Evolutionary conservation across 2,329 filamentous ascomycete genomes (phyloP).

Genomic region (Diplodia corticola): DNA sequence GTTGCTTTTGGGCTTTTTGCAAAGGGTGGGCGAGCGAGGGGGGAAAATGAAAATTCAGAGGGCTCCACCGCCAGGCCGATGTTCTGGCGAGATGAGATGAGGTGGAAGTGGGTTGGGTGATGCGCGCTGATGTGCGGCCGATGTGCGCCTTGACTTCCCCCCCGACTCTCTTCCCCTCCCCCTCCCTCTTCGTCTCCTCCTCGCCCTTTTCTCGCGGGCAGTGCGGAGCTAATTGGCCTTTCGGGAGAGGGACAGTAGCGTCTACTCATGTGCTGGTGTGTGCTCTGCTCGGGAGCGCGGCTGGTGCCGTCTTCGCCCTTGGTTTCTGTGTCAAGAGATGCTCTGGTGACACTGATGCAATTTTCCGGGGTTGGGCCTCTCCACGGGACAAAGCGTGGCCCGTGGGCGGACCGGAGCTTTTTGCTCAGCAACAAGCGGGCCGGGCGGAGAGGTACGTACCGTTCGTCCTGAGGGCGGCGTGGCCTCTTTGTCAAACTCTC

Average conservation of each 20-base stretch:
- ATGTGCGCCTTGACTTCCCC: neutral
- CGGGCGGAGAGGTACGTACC: constrained; percentile 5
- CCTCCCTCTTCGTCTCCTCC: neutral
- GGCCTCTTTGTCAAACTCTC: no score
- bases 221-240: neutral
- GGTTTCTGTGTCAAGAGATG: neutral
- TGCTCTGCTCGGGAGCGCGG: neutral
- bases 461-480: neutral
- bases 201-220: neutral
- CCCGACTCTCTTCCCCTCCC: neutral
- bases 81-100: neutral
- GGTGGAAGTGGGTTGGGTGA: neutral
- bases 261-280: neutral
- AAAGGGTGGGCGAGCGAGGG: neutral
- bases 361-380: neutral
- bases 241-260: neutral
- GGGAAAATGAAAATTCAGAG: neutral
- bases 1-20: no score
- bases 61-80: neutral
- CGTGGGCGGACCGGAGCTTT: neutral
- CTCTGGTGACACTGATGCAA: constrained; percentile 10
- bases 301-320: neutral
- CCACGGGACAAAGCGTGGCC: neutral
- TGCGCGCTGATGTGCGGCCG: neutral
- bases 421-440: neutral